Evolutionary conservation across 2,329 filamentous ascomycete genomes (phyloP), one percentile per base, ranked within the genome.

Genomic region (Xylariaceae sp.): DNA sequence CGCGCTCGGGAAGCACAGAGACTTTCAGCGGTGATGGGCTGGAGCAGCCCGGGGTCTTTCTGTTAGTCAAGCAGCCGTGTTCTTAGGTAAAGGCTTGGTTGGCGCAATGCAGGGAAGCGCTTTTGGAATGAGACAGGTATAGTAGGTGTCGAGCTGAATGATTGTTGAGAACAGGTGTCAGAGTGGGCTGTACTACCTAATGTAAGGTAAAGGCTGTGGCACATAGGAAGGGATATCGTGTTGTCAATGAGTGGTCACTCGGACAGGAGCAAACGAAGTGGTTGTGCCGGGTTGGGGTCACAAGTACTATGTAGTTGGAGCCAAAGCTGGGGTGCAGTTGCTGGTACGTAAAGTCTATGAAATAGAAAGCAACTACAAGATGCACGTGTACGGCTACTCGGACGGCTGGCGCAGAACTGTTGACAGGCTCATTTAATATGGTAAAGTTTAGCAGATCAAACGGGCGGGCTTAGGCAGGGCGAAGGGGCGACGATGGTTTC

Each of bases 1-100:
- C 16, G 36, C n/a, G 26, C 15, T 34, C 19, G 30, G 17, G 29
- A 35, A 19, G 28, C 13, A 9, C 34, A 29, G 38, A 26, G 22
- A 26, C 6, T 26, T 11, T 26, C 22, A 26, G 22, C 22, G 22
- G 22, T 26, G 22, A 11, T 11, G 22, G 6, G 22, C 11, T 26
- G 22, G n/a, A n/a, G n/a, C n/a, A n/a, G n/a, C n/a, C n/a, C n/a
- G n/a, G n/a, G n/a, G 50, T 30, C 50, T 70, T 70, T 66, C 60
- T 68, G 65, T 72, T 72, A 72, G 69, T 72, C 68, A 72, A 67
- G 51, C 46, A 46, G 52, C 46, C 55, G 52, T 51, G 45, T 49
- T 65, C 59, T 72, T 72, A 72, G 67, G 69, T 72, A 72, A 73
- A 56, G 64, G 51, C 50, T 64, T 54, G 56, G 54, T 46, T 61